Base-by-base conservation (phyloP, 495 filamentous ascomycete genomes). In the Aspergillus carlsbadensis region DNA sequence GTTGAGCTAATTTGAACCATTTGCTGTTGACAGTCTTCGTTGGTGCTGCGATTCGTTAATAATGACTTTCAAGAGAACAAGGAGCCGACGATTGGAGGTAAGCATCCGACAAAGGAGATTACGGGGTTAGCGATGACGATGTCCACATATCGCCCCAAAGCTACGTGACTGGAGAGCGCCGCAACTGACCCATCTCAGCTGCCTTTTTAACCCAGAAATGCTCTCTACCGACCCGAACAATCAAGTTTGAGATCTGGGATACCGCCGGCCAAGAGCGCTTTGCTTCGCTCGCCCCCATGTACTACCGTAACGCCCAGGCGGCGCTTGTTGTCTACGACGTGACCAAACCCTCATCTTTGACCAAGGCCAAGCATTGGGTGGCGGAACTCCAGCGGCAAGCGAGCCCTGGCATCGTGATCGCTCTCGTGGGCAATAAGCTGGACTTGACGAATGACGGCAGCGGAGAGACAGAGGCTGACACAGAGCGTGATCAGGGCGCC, bases 211-310 rank as follows among this genome's bases (percentile, higher is more conserved):
- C 94, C 59, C 94, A 98, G 72, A 98, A 98, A 87, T 96, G 91
- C 78, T 90, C 88, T 60, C 90, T 98, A 20, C 95, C 94, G 15
- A 91, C 87, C 63, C 86, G 94, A 53, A 98, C 91, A 56, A 98
- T 98, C 79, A 98, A 98, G 75, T 98, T 98, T 64, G 94, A 98
- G 75, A 98, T 98, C 65, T 98, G 94, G 94, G 94, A 98, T 82
- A 98, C 94, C 5, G 94, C 95, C 31, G 94, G 94, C 65, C 94
- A 98, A 75, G 94, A 98, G 75, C 91, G 94, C 52, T 98, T 98
- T 70, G 94, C 94, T 55, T 94, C 89, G 22, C 85, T 98, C 36
- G 94, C 94, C 14, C 94, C 94, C 48, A 98, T 98, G 94, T 98
- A 98, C 82, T 98, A 98, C 79, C 93, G 94, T 75, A 98, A 98